Evolutionary conservation across 331 rosid species (phyloP).

Genomic region (Pyracantha coccinea): DNA sequence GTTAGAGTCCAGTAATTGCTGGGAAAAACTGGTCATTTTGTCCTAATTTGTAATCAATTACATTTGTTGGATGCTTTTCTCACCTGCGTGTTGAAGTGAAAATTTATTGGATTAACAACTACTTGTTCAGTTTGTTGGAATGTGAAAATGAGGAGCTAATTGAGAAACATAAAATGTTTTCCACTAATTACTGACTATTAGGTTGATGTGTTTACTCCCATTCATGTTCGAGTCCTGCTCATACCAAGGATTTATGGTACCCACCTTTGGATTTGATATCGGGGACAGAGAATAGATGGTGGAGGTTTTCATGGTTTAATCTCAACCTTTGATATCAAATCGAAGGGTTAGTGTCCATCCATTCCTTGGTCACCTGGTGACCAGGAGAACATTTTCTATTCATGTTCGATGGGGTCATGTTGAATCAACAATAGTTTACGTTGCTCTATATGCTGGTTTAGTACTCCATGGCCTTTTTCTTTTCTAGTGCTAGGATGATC

Average conservation of each 20-base stretch:
- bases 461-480: background rate
- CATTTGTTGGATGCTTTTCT: background rate
- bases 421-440: background rate
- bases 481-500: background rate
- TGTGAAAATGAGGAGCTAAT: background rate
- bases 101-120: background rate
- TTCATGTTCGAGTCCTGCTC: background rate
- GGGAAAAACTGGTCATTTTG: background rate
- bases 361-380: background rate
- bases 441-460: background rate
- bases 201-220: background rate
- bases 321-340: background rate
- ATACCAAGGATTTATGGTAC: background rate
- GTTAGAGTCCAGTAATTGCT: constrained; percentile 6
- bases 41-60: background rate
- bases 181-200: background rate
- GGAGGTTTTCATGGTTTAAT: background rate
- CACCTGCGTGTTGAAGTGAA: background rate
- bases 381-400: background rate
- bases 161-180: background rate
- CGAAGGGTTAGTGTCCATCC: background rate
- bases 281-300: background rate
- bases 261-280: background rate
- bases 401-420: background rate
- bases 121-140: constrained; percentile 1